A percentile compares a stretch with the other conserved stretches of the same genome.
phyloP scores from a whole-genome alignment of 2,329 filamentous ascomycete species.

The Sordariomycetes sp. region DNA sequence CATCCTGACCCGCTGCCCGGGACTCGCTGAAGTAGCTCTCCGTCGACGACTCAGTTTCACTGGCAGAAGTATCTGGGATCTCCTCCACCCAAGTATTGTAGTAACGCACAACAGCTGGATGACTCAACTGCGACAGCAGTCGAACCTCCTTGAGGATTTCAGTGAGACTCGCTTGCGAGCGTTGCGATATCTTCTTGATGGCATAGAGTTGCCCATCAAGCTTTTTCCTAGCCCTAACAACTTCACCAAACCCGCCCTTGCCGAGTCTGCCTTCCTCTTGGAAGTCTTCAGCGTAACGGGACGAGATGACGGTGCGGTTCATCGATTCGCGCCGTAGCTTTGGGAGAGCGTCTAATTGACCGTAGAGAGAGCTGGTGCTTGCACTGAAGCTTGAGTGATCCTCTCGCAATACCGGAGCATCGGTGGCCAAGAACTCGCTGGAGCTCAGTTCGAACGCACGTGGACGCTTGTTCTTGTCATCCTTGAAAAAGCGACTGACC shows the following conservation, averaged over 20 bases:
- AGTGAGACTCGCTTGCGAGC: constrained; percentile 67
- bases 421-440: constrained; percentile 57
- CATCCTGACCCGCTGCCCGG: too few species aligned
- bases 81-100: constrained; percentile 94
- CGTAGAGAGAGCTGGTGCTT: constrained; percentile 13
- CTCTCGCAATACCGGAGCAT: constrained; percentile 48
- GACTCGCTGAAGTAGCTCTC: too few species aligned
- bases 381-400: too few species aligned
- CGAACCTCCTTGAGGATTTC: constrained; percentile 81
- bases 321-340: constrained; percentile 55
- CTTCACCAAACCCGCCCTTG: constrained; percentile 91
- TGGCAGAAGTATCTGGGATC: constrained; percentile 37
- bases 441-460: constrained; percentile 67
- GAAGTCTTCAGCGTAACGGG: constrained; percentile 82
- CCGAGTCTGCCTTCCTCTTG: constrained; percentile 82
- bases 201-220: constrained; percentile 90
- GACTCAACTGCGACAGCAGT: constrained; percentile 83
- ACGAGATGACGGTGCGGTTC: constrained; percentile 39
- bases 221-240: constrained; percentile 91
- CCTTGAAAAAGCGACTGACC: constrained; percentile 73
- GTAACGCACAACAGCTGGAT: constrained; percentile 79
- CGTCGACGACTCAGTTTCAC: constrained; percentile 45
- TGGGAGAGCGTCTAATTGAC: constrained; percentile 28
- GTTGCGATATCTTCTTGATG: constrained; percentile 90
- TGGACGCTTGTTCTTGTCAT: constrained; percentile 74